Base-by-base conservation (phyloP, 2,329 filamentous ascomycete genomes). In the Sporothrix pallida region DNA sequence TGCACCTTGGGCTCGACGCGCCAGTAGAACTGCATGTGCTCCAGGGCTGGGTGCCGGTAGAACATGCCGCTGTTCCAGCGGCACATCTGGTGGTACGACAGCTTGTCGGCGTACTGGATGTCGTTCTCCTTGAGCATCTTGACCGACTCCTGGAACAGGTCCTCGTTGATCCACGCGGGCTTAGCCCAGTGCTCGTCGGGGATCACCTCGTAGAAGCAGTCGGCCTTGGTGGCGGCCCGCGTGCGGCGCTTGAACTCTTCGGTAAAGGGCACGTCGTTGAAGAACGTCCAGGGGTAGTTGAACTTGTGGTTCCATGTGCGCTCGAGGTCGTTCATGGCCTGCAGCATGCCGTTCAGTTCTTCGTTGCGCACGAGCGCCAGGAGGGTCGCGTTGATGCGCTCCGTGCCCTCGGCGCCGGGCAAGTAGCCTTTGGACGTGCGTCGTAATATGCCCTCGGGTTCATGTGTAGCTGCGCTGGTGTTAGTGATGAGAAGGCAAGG, bases 261-360 rank as follows among this genome's bases (percentile, higher is more conserved):
- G 2, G 92, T 91, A 80, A 99, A 99, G 17, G 93, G 93, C 71
- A 93, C 91, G 80, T 99, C 95, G 83, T 99, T 99, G 87, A 99
- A 97, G 82, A 99, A 99, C 9, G 94, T 98, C 94, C 96, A 99
- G 0, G 96, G 96, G 81, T 99, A 99, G 85, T 99, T 99, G 89
- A 98, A 99, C 81, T 99, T 99, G 86, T 90, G 87, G 80, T 99
- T 99, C 94, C 95, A 99, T 0, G 95, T 98, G 77, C 92, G 86
- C 84, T 99, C 96, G 75, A 99, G 87, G 80, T 99, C 95, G 72
- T 84, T 83, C 93, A 99, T 99, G 37, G 94, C 94, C 80, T 91
- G 89, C 37, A 98, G 85, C 86, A 99, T 92, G 65, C 92, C 93
- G 26, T 90, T 84, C 42, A 98, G 84, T 85, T 99, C 96, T 80